Conservation (phyloP, 2,329 filamentous ascomycete genomes). For the Zymoseptoria crescenta region DNA sequence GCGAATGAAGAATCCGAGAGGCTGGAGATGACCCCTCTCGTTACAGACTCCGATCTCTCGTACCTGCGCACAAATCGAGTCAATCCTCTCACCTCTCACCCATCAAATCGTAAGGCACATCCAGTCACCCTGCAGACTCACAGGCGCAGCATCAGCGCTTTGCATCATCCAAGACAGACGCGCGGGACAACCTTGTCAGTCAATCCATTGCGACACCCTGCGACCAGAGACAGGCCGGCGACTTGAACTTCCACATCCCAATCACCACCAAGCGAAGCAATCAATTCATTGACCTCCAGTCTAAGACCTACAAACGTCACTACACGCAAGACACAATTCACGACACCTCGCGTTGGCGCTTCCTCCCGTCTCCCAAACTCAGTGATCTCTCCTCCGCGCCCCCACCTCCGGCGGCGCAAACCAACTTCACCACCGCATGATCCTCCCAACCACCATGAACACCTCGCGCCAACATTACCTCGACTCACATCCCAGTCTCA, state of each 20-base stretch:
- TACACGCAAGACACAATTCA: not conserved
- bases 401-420: not conserved
- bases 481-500: conserved; percentile 49
- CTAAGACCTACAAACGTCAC: not conserved
- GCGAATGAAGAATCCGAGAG: too few species aligned
- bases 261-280: not conserved
- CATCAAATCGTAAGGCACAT: not conserved
- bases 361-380: not conserved
- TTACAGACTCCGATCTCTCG: too few species aligned
- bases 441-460: conserved; percentile 13
- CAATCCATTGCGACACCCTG: not conserved
- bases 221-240: not conserved
- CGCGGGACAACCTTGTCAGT: not conserved
- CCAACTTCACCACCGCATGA: conserved; percentile 4
- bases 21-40: too few species aligned
- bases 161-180: not conserved
- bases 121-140: not conserved
- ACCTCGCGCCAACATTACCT: conserved; percentile 16
- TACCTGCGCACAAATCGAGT: too few species aligned
- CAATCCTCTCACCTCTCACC: not conserved
- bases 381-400: not conserved
- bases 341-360: not conserved
- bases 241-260: not conserved
- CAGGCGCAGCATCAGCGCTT: not conserved
- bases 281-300: not conserved